Percentiles rank a stretch among this genome's conserved stretches.
phyloP scores from a whole-genome alignment of 805 yeast species.

The Candida ovalis region DNA sequence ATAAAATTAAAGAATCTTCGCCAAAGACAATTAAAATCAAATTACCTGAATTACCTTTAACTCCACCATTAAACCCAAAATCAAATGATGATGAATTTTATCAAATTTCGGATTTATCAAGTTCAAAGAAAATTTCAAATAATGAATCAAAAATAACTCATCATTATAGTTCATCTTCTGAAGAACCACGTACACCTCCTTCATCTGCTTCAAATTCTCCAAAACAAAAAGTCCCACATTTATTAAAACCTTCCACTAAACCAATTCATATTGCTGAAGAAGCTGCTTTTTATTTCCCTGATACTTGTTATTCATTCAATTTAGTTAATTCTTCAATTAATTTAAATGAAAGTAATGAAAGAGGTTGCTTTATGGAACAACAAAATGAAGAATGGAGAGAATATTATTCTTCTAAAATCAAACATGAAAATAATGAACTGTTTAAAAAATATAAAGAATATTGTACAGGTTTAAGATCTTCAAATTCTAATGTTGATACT shows the following conservation, averaged over 20 bases:
- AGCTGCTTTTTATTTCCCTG: slow-evolving; percentile 30
- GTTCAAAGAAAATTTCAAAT: slow-evolving; percentile 1
- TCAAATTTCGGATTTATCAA: slow-evolving; percentile 4
- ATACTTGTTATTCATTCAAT: slow-evolving; percentile 34
- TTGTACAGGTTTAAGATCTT: slow-evolving; percentile 21
- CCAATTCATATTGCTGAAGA: slow-evolving; percentile 16
- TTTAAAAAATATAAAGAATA: slow-evolving; percentile 37
- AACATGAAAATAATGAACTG: slow-evolving; percentile 37
- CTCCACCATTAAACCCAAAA: slow-evolving; percentile 22
- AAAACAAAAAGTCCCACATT: slow-evolving; percentile 11
- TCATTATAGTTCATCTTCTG: background rate
- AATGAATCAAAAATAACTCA: background rate
- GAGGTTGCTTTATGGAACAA: slow-evolving; percentile 27
- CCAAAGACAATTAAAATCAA: slow-evolving; percentile 23
- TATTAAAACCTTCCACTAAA: slow-evolving; percentile 17
- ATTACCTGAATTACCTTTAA: slow-evolving; percentile 22
- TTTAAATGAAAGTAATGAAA: slow-evolving; percentile 28
- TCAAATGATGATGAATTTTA: slow-evolving; percentile 19
- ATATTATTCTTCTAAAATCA: slow-evolving; percentile 37
- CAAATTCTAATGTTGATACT: background rate
- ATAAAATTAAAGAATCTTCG: slow-evolving; percentile 1
- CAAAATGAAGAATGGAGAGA: slow-evolving; percentile 44
- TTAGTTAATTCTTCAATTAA: slow-evolving; percentile 21
- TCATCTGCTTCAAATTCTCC: slow-evolving; percentile 26
- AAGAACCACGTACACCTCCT: slow-evolving; percentile 24